These are phyloP conservation scores for Benincasa hispida DNA, from an alignment of 306 rosid genomes.

Conservation along the genomic window DNA sequence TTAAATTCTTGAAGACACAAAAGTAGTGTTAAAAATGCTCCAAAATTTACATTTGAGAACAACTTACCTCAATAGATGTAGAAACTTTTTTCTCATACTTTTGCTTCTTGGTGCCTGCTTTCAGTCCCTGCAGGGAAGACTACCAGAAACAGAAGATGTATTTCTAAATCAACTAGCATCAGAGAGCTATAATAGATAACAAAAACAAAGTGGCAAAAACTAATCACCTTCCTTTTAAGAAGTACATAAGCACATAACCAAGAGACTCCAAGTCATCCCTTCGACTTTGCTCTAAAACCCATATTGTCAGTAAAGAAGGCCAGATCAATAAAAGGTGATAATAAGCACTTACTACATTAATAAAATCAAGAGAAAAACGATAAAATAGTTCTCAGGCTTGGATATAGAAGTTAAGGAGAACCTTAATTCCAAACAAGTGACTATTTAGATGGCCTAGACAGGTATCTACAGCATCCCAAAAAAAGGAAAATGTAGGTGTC, in stretches of 20 bases:
- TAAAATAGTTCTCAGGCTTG: not conserved
- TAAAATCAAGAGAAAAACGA: not conserved
- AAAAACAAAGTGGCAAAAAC: constrained; percentile 12
- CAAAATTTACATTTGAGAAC: not conserved
- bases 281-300: constrained; percentile 74
- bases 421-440: not conserved
- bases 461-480: not conserved
- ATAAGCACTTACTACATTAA: not conserved
- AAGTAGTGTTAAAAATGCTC: not conserved
- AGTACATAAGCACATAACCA: constrained; percentile 92
- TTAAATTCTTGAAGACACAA: constrained; percentile 11
- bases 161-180: constrained; percentile 11
- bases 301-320: constrained; percentile 19
- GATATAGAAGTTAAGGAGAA: not conserved
- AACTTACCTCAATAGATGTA: constrained; percentile 76
- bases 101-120: constrained; percentile 94
- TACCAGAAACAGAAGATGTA: constrained; percentile 14
- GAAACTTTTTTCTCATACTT: constrained; percentile 89
- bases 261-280: constrained; percentile 98
- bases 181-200: not conserved
- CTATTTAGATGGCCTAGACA: not conserved
- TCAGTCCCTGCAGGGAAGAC: constrained; percentile 99
- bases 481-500: not conserved
- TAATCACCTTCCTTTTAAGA: constrained; percentile 85
- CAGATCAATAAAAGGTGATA: not conserved